Percentiles rank a stretch among this genome's conserved stretches.
Conservation (phyloP, 2,329 filamentous ascomycete species). For the Emergomyces pasteurianus region DNA sequence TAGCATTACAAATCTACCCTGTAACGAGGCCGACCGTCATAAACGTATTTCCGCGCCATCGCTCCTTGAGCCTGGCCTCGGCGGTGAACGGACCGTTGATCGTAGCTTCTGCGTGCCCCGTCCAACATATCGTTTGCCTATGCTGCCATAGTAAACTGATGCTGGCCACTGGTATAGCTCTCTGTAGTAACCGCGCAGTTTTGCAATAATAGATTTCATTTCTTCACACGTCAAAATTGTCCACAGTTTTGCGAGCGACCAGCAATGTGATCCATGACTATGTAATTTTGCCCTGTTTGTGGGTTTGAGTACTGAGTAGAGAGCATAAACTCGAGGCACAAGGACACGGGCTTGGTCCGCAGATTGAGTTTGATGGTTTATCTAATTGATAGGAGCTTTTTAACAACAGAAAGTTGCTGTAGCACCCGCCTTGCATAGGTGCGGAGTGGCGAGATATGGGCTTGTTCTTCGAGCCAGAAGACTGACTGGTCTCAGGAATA, state of each 20-base stretch:
- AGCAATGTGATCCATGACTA: too few species aligned
- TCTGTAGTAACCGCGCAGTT: not conserved
- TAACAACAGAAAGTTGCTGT: conserved; percentile 3
- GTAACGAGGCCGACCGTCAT: too few species aligned
- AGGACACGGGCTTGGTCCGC: too few species aligned
- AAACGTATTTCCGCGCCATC: too few species aligned
- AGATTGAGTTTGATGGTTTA: too few species aligned
- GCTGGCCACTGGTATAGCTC: not conserved
- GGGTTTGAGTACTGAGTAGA: too few species aligned
- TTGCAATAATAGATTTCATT: not conserved
- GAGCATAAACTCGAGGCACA: too few species aligned
- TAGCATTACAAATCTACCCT: too few species aligned
- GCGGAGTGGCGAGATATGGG: conserved; percentile 2
- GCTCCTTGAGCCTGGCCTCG: not conserved
- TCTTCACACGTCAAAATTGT: not conserved
- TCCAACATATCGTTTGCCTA: not conserved
- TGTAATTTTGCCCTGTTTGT: too few species aligned
- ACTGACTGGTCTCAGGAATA: too few species aligned
- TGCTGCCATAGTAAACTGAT: not conserved
- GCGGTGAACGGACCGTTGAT: not conserved
- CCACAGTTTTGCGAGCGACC: not conserved
- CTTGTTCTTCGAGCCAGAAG: conserved; percentile 3
- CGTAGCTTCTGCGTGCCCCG: not conserved
- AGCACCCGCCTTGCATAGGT: not conserved
- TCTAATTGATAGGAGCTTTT: too few species aligned